Percentiles rank a stretch among this genome's conserved stretches.
These are phyloP conservation scores for Macadamia tetraphylla DNA, from an alignment of 164 flowering plant genomes.

Conservation along the genomic window DNA sequence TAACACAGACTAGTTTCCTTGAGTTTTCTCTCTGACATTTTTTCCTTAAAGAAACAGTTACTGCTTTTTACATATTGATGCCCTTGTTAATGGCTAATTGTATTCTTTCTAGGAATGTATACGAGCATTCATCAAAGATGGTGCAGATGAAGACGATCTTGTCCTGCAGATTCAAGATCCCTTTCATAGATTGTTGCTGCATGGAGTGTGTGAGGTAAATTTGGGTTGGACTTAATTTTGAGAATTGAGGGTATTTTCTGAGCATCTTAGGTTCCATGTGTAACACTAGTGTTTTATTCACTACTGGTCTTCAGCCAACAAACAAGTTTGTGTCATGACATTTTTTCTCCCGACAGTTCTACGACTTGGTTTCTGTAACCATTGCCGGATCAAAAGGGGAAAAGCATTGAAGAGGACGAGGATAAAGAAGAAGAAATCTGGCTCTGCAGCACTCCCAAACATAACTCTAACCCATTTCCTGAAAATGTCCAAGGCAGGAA, in stretches of 20 bases:
- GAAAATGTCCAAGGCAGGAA: slow-evolving; percentile 73
- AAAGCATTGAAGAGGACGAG: slow-evolving; percentile 44
- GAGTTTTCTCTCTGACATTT: not conserved
- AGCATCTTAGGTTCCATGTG: too few species aligned
- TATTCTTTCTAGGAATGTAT: slow-evolving; percentile 47
- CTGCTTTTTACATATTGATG: too few species aligned
- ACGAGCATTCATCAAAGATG: slow-evolving; percentile 48
- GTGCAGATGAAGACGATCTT: slow-evolving; percentile 45
- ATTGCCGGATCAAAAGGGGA: slow-evolving; percentile 25
- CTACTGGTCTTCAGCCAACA: too few species aligned
- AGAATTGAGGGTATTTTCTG: too few species aligned
- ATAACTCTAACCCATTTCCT: slow-evolving; percentile 65
- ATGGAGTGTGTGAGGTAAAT: slow-evolving; percentile 91
- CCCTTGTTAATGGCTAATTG: not conserved
- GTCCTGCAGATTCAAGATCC: slow-evolving; percentile 67
- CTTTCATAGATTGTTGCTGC: slow-evolving; percentile 78
- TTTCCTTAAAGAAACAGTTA: not conserved
- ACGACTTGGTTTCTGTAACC: slow-evolving; percentile 67
- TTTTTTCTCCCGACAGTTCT: slow-evolving; percentile 54
- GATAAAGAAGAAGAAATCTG: slow-evolving; percentile 59
- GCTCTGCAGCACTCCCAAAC: slow-evolving; percentile 41
- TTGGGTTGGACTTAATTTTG: not conserved
- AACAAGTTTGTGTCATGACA: not conserved
- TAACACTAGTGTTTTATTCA: too few species aligned
- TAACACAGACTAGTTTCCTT: not conserved